These are phyloP conservation scores for Hyphodiscus hymeniophilus DNA, from an alignment of 495 filamentous ascomycete genomes.

Conservation along the genomic window DNA sequence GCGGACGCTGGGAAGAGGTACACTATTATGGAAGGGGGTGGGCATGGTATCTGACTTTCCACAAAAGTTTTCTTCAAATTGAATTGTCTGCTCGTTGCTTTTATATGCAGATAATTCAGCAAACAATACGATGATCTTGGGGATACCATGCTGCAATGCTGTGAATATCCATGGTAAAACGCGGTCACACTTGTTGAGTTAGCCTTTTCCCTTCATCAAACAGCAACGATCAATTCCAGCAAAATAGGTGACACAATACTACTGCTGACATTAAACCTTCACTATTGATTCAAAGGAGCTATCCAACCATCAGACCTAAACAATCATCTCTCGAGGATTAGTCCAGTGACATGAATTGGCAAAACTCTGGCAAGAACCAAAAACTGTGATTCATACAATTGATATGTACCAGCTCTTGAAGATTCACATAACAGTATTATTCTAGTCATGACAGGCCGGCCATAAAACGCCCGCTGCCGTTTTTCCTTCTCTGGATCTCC, in stretches of 20 bases:
- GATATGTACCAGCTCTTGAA: background rate
- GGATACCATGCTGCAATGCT: background rate
- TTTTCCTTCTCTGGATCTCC: background rate
- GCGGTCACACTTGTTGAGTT: background rate
- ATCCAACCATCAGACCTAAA: background rate
- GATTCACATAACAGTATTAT: background rate
- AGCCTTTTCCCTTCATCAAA: too few species aligned
- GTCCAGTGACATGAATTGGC: background rate
- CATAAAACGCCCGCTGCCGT: background rate
- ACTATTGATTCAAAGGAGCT: too few species aligned
- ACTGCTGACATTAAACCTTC: too few species aligned
- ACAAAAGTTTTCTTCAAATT: constrained; percentile 16
- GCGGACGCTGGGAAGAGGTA: background rate
- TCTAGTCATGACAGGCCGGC: background rate
- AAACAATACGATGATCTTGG: constrained; percentile 16
- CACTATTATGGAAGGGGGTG: constrained; percentile 2
- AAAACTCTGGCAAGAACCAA: background rate
- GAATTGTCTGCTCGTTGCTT: background rate
- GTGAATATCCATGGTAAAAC: background rate
- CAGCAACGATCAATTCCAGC: too few species aligned
- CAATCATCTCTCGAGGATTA: background rate
- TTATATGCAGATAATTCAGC: constrained; percentile 9
- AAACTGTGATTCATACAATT: background rate
- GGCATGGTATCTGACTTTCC: constrained; percentile 8
- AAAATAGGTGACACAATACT: too few species aligned